Percentiles rank a stretch among this genome's conserved stretches.
These are phyloP conservation scores for Kurtzmaniella quercitrusa DNA, from an alignment of 1,139 yeast species.

Conservation along the genomic window DNA sequence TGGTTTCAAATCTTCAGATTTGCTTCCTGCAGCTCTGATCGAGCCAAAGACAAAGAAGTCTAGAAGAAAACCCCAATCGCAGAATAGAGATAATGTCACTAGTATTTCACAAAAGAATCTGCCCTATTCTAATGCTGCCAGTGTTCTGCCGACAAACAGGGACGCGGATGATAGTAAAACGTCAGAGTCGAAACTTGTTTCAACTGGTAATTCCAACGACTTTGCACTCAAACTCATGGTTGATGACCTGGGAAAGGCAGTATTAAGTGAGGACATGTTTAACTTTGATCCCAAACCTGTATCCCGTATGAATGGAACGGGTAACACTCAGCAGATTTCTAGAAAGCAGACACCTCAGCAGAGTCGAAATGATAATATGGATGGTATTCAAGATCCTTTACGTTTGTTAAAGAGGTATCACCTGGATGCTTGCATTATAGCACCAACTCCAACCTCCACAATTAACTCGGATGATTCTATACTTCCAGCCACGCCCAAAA, in stretches of 20 bases:
- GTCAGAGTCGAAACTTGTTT: not conserved
- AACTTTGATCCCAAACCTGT: not conserved
- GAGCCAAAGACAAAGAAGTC: constrained; percentile 4
- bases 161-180: not conserved
- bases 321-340: not conserved
- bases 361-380: not conserved
- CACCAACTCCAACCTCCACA: constrained; percentile 1
- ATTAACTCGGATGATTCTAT: constrained; percentile 5
- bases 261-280: constrained; percentile 27
- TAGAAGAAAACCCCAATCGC: not conserved
- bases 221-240: constrained; percentile 35
- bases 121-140: not conserved
- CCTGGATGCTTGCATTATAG: constrained; percentile 1
- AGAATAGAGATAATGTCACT: not conserved
- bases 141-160: not conserved
- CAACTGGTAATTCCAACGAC: constrained; percentile 13
- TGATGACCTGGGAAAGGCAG: constrained; percentile 46
- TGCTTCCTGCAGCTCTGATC: constrained; percentile 32
- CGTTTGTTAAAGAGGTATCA: not conserved
- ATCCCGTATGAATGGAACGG: not conserved
- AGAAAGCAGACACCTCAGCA: not conserved
- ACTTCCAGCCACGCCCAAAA: constrained; percentile 36
- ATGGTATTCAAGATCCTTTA: not conserved
- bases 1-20: constrained; percentile 12
- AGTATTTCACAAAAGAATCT: not conserved